Conservation (phyloP, 2,329 filamentous ascomycete species). For the Epichloe sibirici region DNA sequence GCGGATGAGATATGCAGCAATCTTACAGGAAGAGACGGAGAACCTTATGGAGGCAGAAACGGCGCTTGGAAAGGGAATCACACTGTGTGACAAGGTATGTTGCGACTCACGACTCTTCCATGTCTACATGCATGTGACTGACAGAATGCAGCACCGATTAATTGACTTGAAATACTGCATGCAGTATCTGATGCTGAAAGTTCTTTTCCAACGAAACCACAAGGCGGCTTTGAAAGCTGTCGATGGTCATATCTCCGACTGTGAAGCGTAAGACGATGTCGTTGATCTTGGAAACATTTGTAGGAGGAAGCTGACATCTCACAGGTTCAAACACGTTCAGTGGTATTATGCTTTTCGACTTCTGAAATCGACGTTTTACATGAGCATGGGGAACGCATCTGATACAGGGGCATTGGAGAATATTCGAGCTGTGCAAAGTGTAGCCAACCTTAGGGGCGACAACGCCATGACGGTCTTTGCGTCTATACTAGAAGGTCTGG, state of each 20-base stretch:
- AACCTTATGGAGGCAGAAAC: constrained; percentile 64
- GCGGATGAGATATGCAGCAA: constrained; percentile 56
- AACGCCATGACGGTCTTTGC: constrained; percentile 52
- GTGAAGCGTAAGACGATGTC: constrained; percentile 41
- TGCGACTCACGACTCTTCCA: not conserved
- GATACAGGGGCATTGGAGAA: constrained; percentile 57
- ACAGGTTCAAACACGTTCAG: constrained; percentile 49
- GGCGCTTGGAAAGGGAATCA: constrained; percentile 57
- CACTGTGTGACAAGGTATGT: constrained; percentile 51
- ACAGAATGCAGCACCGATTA: constrained; percentile 22
- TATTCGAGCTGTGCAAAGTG: constrained; percentile 46
- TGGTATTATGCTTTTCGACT: constrained; percentile 73
- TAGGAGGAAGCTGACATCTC: not conserved
- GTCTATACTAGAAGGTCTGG: constrained; percentile 55
- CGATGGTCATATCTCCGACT: constrained; percentile 56
- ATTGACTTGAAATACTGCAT: constrained; percentile 64
- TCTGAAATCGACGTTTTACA: constrained; percentile 55
- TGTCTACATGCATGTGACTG: not conserved
- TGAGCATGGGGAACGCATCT: constrained; percentile 46
- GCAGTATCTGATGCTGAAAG: constrained; percentile 59
- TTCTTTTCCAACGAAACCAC: constrained; percentile 57
- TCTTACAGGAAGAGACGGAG: constrained; percentile 64
- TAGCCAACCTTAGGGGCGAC: constrained; percentile 50
- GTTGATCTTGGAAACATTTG: not conserved
- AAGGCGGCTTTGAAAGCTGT: constrained; percentile 62